Evolutionary conservation across 331 rosid genomes (phyloP).

Genomic region (Dryas integrifolia): DNA sequence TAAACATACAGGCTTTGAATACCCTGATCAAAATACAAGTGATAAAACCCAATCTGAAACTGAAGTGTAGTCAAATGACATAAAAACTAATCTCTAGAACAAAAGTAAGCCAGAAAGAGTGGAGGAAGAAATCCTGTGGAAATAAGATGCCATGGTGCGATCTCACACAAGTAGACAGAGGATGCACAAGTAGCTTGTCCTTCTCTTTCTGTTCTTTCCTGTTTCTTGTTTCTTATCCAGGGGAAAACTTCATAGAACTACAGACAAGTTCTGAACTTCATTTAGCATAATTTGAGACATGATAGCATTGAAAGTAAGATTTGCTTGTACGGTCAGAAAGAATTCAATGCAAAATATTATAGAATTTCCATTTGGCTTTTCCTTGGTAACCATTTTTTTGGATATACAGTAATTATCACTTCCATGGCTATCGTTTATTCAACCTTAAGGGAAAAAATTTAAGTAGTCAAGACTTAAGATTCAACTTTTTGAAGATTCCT

Average conservation of each 20-base stretch:
- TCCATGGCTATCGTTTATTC: background rate
- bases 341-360: background rate
- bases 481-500: constrained; percentile 1
- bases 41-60: background rate
- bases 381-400: background rate
- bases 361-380: background rate
- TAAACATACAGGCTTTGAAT: constrained; percentile 4
- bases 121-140: background rate
- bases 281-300: background rate
- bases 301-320: background rate
- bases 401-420: background rate
- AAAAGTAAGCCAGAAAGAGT: background rate
- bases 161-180: background rate
- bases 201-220: constrained; percentile 6
- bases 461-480: background rate
- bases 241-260: constrained; percentile 7
- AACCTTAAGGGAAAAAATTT: background rate
- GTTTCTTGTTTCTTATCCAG: constrained; percentile 22
- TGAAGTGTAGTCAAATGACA: background rate
- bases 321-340: constrained; percentile 1
- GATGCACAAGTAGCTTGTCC: constrained; percentile 6
- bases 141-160: constrained; percentile 1
- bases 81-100: background rate
- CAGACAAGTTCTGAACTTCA: constrained; percentile 9
- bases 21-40: background rate